A percentile compares a stretch with the other conserved stretches of the same genome.
phyloP scores from a whole-genome alignment of 2,329 filamentous ascomycete species.

The Periglandula ipomoeae region DNA sequence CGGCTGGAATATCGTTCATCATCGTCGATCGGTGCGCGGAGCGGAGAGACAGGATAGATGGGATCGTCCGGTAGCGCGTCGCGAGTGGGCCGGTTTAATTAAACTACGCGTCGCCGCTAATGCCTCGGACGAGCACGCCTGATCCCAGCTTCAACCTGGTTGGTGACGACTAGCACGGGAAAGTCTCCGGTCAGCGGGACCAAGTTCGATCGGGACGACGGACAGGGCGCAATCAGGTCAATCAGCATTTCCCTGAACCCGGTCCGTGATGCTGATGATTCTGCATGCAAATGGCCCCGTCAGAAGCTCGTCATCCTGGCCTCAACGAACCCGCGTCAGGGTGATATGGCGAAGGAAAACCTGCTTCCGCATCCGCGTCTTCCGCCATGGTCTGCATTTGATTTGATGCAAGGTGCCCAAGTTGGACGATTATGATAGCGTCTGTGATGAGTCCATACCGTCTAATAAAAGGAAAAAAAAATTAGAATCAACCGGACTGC shows the following conservation, averaged over 20 bases:
- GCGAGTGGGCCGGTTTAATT: not conserved
- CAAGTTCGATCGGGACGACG: conserved; percentile 4
- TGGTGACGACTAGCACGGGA: not conserved
- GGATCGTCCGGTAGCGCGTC: not conserved
- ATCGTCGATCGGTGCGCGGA: not conserved
- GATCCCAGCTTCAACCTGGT: too few relatives aligned
- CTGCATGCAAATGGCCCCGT: not conserved
- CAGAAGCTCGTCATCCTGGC: not conserved
- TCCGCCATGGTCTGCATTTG: not conserved
- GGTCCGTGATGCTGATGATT: not conserved
- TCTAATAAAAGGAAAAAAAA: not conserved
- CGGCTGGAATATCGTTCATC: not conserved
- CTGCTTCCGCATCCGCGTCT: not conserved
- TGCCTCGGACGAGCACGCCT: too few relatives aligned
- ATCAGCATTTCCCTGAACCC: not conserved
- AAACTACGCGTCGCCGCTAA: not conserved
- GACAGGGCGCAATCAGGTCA: not conserved
- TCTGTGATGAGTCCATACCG: not conserved
- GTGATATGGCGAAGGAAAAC: too few relatives aligned
- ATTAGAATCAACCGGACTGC: too few relatives aligned
- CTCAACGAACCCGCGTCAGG: not conserved
- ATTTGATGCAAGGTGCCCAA: conserved; percentile 1
- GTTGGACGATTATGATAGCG: not conserved
- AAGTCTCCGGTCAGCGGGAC: not conserved
- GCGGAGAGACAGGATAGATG: not conserved